phyloP scores from a whole-genome alignment of 192 early-diverging fungal species.

The Entomortierella lignicola region DNA sequence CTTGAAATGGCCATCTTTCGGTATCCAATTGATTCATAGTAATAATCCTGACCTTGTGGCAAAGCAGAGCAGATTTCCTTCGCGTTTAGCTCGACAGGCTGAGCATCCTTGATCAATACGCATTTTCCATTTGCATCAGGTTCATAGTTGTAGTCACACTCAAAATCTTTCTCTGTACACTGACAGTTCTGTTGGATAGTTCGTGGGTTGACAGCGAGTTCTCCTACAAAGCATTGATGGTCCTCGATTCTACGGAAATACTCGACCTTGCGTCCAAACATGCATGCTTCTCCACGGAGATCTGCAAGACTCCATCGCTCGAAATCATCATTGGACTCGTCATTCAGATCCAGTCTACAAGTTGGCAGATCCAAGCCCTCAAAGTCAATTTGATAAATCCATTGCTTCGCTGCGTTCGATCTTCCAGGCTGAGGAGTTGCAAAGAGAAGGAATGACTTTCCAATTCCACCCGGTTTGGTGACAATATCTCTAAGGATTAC shows the following conservation, averaged over 20 bases:
- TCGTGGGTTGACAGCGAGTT: slow-evolving; percentile 70
- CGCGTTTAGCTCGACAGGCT: slow-evolving; percentile 56
- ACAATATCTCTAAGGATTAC: slow-evolving; percentile 74
- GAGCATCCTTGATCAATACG: slow-evolving; percentile 69
- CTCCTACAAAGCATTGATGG: slow-evolving; percentile 79
- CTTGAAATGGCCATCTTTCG: slow-evolving; percentile 88
- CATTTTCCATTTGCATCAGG: slow-evolving; percentile 72
- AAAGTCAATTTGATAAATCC: slow-evolving; percentile 66
- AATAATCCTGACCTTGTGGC: slow-evolving; percentile 67
- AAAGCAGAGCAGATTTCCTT: slow-evolving; percentile 60
- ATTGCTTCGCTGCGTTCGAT: slow-evolving; percentile 33
- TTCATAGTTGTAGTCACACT: slow-evolving; percentile 92
- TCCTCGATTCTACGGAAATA: slow-evolving; percentile 80
- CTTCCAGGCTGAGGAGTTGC: slow-evolving; percentile 63
- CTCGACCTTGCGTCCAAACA: slow-evolving; percentile 73
- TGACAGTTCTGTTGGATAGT: slow-evolving; percentile 71
- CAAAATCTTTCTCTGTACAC: slow-evolving; percentile 85
- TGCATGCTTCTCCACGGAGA: slow-evolving; percentile 64
- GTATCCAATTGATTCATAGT: slow-evolving; percentile 85
- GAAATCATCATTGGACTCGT: slow-evolving; percentile 70
- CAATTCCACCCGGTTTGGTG: slow-evolving; percentile 78
- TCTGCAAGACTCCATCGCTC: slow-evolving; percentile 74
- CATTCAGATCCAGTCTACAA: slow-evolving; percentile 54
- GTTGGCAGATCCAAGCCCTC: slow-evolving; percentile 49
- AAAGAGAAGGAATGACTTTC: slow-evolving; percentile 83